Evolutionary conservation across 2,329 filamentous ascomycete species (phyloP), one percentile per base, ranked within the genome.

Genomic region (Aspergillus transmontanensis): DNA sequence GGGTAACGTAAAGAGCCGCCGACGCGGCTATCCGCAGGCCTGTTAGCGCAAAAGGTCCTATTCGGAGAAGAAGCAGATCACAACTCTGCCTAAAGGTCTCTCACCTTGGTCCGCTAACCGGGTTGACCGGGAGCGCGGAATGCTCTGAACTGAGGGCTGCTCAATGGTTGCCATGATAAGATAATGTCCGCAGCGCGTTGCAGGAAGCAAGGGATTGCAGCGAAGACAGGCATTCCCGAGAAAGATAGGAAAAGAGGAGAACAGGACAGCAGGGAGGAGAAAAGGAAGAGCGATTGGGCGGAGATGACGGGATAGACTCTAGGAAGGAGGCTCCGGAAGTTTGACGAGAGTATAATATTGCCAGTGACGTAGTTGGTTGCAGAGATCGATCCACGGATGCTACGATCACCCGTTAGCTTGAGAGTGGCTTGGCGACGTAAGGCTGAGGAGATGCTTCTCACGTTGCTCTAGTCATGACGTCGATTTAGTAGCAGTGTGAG

Each of bases 1-100:
- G 80, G 16, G 83, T 85, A 56, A 81, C 84, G 72, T 86, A 86
- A 16, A 89, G 76, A 6, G 87, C 87, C 64, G 87, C 86, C 12
- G 83, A 84, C n/a, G 87, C 87, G 67, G 87, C 87, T 82, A 63
- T 63, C 63, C 60, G 53, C 62, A 54, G 59, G 53, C 43, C 14
- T 50, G 58, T 66, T 36, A 59, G 57, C 36, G 12, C 56, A 36
- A 36, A 26, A 16, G 23, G 30, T 34, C 12, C 10, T 26, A 46
- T 46, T 26, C 41, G 21, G 30, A 34, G 32, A 59, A 51, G 48
- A n/a, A 59, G 28, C 16, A 32, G 16, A 39, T 30, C 21, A 57
- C 30, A 46, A 56, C 65, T 59, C 30, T 23, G 34, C 30, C n/a
- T 28, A 46, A 55, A 63, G 60, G 57, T 51, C 43, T 59, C 72